Evolutionary conservation across 2,329 filamentous ascomycete species (phyloP).

Genomic region (Bipolaris sorokiniana): DNA sequence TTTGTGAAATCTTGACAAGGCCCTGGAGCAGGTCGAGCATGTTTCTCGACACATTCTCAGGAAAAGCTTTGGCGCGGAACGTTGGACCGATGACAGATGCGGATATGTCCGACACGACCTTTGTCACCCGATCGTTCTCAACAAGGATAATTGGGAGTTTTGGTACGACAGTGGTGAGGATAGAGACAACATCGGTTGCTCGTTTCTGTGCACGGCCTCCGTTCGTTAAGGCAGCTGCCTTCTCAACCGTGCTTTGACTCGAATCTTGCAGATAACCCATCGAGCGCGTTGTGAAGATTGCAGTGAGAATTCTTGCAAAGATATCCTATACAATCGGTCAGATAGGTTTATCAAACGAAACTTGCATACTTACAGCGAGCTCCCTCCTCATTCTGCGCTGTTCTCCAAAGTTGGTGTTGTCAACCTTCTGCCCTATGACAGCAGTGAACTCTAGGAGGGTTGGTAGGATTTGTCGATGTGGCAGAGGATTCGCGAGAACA

Average conservation of each 20-base stretch:
- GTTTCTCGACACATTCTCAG: constrained; percentile 77
- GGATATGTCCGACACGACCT: constrained; percentile 80
- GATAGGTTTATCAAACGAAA: neutral
- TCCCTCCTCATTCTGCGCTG: constrained; percentile 91
- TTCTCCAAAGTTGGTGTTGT: constrained; percentile 97
- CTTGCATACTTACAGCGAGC: constrained; percentile 69
- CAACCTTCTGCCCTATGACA: constrained; percentile 90
- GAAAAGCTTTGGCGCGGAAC: constrained; percentile 84
- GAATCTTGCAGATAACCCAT: constrained; percentile 71
- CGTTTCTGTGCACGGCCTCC: constrained; percentile 52
- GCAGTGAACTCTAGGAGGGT: constrained; percentile 86
- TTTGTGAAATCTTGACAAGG: constrained; percentile 76
- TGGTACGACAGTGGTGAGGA: constrained; percentile 79
- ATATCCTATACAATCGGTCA: constrained; percentile 67
- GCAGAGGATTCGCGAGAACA: constrained; percentile 89
- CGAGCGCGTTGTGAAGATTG: constrained; percentile 91
- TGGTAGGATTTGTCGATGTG: constrained; percentile 88
- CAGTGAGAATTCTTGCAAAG: constrained; percentile 83
- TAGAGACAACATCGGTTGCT: constrained; percentile 71
- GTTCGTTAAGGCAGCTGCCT: constrained; percentile 30
- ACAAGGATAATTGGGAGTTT: constrained; percentile 82
- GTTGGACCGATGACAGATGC: constrained; percentile 81
- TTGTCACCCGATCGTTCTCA: constrained; percentile 81
- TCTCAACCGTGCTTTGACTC: constrained; percentile 40
- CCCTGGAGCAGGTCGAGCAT: constrained; percentile 77